Base-by-base conservation (phyloP, 768 basidiomycete species). In the Lactarius sp. region DNA sequence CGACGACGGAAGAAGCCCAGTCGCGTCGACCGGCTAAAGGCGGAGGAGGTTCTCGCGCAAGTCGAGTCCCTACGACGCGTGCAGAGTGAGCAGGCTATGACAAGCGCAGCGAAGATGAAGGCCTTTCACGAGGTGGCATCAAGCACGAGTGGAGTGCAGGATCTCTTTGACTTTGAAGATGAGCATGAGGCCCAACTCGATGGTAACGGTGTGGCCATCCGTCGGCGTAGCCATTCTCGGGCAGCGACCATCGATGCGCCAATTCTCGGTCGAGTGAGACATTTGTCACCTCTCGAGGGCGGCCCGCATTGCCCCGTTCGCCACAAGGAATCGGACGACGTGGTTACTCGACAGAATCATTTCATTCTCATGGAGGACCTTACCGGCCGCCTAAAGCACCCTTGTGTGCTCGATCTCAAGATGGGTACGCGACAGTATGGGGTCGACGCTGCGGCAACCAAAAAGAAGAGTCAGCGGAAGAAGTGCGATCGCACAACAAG, bases 371-470 rank as follows among this genome's bases (percentile, higher is more conserved):
- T 99, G 94, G 97, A 99, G 75, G 97, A 99, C 71, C 78, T 99
- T 53, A 99, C 97, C 2, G 97, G 97, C 31, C 80, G 90, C 39
- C 75, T 97, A 71, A 95, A 90, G 75, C 84, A 83, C 55, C 92
- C 97, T 9, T 99, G 97, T 71, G 96, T 99, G 47, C 84, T 98
- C 70, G 97, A 99, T 75, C 79, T 99, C 70, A 99, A 99, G 80
- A 98, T 98, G 97, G 97, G 97, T n/a, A 98, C 95, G 36, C 81
- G 97, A 39, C 97, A 99, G 77, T 98, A 98, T 75, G 97, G 97
- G 20, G 90, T 96, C 78, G 93, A 97, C 69, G 97, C 97, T 31
- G 90, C 88, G 9, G 77, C 86, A 1, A 79, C 85, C 57, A 99
- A 99, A 79, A 98, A 97, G 83, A 94, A 90, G 78, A 98, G 95